These are phyloP conservation scores for Coemansia sp. DNA, from an alignment of 192 early-diverging fungal species.

Conservation along the genomic window DNA sequence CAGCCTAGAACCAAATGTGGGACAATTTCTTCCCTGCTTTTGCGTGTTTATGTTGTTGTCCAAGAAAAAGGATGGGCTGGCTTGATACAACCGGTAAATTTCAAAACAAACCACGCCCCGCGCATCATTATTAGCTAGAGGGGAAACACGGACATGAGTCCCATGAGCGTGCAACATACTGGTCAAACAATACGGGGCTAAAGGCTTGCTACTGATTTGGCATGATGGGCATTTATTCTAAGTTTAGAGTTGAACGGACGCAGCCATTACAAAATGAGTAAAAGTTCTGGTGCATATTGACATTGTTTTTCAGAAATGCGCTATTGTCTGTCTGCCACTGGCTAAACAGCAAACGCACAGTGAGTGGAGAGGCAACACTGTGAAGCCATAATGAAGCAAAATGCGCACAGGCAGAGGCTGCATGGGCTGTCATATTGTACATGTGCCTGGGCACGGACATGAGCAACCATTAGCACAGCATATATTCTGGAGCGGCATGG, in stretches of 20 bases:
- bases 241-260: conserved; percentile 3
- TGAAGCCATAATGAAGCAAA: conserved; percentile 6
- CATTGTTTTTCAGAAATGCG: not conserved
- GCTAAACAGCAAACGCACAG: not conserved
- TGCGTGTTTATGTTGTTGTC: not conserved
- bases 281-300: not conserved
- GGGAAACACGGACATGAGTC: not conserved
- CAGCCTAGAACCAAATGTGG: not conserved
- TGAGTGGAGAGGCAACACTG: not conserved
- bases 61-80: not conserved
- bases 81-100: not conserved
- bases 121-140: not conserved
- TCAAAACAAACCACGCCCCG: not conserved
- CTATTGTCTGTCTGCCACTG: not conserved
- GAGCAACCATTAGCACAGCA: not conserved
- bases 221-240: not conserved
- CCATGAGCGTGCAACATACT: not conserved
- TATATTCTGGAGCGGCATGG: not conserved
- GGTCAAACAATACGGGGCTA: not conserved
- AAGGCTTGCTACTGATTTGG: not conserved
- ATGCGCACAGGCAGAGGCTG: not conserved
- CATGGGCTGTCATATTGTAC: conserved; percentile 1
- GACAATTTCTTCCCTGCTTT: not conserved
- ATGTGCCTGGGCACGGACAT: conserved; percentile 3
- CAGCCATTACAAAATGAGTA: not conserved